Conservation (phyloP, 345 rosid species). For the Conringia planisiliqua region DNA sequence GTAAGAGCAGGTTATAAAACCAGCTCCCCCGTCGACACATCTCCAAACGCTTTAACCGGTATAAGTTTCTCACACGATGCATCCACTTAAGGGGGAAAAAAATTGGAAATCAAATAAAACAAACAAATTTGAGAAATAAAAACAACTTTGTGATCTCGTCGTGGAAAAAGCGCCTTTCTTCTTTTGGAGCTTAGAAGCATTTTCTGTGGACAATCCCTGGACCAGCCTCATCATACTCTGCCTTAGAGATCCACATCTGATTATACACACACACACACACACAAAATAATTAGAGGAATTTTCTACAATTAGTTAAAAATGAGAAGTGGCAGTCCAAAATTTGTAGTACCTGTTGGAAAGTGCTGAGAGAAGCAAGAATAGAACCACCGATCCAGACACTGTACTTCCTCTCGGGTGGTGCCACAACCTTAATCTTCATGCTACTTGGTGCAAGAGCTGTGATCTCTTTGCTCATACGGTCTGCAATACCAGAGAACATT, state of each 20-base stretch:
- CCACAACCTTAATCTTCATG: conserved; percentile 87
- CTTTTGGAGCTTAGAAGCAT: conserved; percentile 53
- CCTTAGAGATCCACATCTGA: conserved; percentile 90
- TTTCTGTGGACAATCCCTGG: conserved; percentile 81
- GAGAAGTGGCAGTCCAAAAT: neutral
- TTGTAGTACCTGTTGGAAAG: conserved; percentile 65
- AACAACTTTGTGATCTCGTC: neutral
- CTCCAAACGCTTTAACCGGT: neutral
- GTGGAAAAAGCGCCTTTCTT: neutral
- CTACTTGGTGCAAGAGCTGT: conserved; percentile 77
- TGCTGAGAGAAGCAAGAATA: conserved; percentile 77
- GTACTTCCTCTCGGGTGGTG: conserved; percentile 80
- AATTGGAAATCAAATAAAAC: neutral
- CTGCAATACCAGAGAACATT: conserved; percentile 78
- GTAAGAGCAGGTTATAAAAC: neutral
- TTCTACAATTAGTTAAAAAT: neutral
- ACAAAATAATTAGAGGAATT: neutral
- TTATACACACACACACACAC: neutral
- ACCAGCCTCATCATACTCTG: conserved; percentile 78
- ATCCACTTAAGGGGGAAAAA: neutral
- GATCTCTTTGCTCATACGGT: conserved; percentile 90
- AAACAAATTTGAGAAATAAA: neutral
- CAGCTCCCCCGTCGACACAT: neutral
- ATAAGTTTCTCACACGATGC: neutral
- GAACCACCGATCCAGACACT: conserved; percentile 90